These are phyloP conservation scores for Xylaria bambusicola DNA, from an alignment of 495 filamentous ascomycete species.

Conservation along the genomic window DNA sequence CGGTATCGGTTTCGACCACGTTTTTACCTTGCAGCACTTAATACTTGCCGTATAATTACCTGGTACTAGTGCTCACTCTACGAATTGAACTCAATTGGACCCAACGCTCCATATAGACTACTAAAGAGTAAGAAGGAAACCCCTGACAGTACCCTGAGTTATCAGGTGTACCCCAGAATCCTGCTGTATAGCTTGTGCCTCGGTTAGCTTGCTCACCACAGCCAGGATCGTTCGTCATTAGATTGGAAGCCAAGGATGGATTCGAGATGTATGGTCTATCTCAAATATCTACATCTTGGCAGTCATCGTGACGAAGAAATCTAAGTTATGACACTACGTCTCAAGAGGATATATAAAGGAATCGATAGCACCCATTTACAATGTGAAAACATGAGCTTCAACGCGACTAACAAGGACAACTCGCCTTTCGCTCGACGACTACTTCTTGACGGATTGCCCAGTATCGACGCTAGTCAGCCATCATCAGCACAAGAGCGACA, in stretches of 20 bases:
- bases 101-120: no score
- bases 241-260: neutral
- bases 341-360: no score
- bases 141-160: no score
- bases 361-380: no score
- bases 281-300: neutral
- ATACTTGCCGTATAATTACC: no score
- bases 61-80: neutral
- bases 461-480: no score
- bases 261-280: neutral
- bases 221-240: neutral
- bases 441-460: neutral
- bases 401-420: neutral
- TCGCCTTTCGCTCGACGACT: neutral
- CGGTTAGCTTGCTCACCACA: neutral
- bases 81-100: no score
- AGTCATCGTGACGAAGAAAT: no score
- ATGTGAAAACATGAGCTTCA: neutral
- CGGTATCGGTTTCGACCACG: slow-evolving; percentile 9
- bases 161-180: neutral
- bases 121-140: no score
- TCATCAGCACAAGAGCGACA: neutral
- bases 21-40: neutral
- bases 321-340: no score
- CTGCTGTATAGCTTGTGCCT: neutral